These are phyloP conservation scores for Amanita exitialis DNA, from an alignment of 768 basidiomycete genomes.

Conservation along the genomic window DNA sequence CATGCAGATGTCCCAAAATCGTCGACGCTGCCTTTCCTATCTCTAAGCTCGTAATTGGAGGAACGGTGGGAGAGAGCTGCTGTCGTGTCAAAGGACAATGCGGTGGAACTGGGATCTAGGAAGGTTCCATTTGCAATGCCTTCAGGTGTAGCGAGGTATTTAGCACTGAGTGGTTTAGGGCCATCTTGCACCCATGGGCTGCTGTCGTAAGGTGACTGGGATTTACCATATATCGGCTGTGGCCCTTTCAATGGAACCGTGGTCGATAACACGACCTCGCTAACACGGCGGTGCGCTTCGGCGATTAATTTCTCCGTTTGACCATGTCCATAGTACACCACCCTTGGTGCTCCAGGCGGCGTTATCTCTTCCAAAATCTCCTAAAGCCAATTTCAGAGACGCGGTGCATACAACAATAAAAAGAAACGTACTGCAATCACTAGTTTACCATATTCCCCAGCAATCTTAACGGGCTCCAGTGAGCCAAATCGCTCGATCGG, in stretches of 20 bases:
- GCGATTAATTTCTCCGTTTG: slow-evolving; percentile 50
- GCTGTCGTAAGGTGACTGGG: neutral
- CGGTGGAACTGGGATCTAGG: slow-evolving; percentile 14
- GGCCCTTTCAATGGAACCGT: slow-evolving; percentile 19
- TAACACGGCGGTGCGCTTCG: slow-evolving; percentile 51
- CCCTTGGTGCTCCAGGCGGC: slow-evolving; percentile 68
- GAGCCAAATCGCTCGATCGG: neutral
- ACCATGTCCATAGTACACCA: slow-evolving; percentile 59
- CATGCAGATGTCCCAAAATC: slow-evolving; percentile 29
- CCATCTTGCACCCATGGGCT: neutral
- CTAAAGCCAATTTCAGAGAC: slow-evolving; percentile 18
- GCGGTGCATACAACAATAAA: neutral
- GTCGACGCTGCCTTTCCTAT: slow-evolving; percentile 19
- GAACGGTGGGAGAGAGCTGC: slow-evolving; percentile 10
- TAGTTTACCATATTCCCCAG: slow-evolving; percentile 45
- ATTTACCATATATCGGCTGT: neutral
- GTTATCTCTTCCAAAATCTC: slow-evolving; percentile 79
- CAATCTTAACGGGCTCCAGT: slow-evolving; percentile 25
- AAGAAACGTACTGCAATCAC: slow-evolving; percentile 28
- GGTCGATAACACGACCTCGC: slow-evolving; percentile 38
- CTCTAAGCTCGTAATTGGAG: slow-evolving; percentile 7
- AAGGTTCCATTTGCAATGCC: slow-evolving; percentile 17
- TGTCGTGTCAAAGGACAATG: slow-evolving; percentile 4
- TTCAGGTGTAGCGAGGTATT: slow-evolving; percentile 22
- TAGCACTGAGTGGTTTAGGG: slow-evolving; percentile 1